These are phyloP conservation scores for Boletellus ananiceps DNA, from an alignment of 768 basidiomycete species.

Conservation along the genomic window DNA sequence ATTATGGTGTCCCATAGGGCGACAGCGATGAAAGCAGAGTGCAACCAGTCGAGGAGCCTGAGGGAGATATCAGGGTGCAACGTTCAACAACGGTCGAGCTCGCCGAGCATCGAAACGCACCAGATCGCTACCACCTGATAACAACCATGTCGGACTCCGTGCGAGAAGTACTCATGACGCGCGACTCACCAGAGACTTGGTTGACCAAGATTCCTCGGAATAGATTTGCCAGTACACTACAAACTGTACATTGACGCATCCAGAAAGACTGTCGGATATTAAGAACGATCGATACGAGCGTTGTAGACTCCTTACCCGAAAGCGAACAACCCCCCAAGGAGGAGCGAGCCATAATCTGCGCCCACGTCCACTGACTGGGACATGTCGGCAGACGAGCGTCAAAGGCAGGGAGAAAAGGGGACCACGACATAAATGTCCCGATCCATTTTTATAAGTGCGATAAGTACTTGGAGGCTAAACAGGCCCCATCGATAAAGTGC, in stretches of 20 bases:
- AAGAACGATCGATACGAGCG: not conserved
- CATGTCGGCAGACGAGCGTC: constrained; percentile 2
- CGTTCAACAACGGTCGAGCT: not conserved
- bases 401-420: not conserved
- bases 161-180: not conserved
- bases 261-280: constrained; percentile 18
- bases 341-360: constrained; percentile 14
- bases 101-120: constrained; percentile 1
- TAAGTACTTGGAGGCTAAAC: not conserved
- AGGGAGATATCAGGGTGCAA: not conserved
- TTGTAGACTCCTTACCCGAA: constrained; percentile 12
- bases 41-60: constrained; percentile 23
- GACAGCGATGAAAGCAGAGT: constrained; percentile 19
- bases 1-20: constrained; percentile 25
- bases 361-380: not conserved
- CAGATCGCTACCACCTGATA: constrained; percentile 21
- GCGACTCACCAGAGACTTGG: constrained; percentile 16
- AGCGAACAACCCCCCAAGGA: constrained; percentile 23
- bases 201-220: constrained; percentile 15
- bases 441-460: constrained; percentile 7
- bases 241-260: constrained; percentile 25
- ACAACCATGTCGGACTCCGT: not conserved
- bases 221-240: constrained; percentile 20
- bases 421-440: not conserved
- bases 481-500: no score